A percentile compares a stretch with the other conserved stretches of the same genome.
Conservation (phyloP, 139 green algal genomes). For the Chlamydomonas urium region DNA sequence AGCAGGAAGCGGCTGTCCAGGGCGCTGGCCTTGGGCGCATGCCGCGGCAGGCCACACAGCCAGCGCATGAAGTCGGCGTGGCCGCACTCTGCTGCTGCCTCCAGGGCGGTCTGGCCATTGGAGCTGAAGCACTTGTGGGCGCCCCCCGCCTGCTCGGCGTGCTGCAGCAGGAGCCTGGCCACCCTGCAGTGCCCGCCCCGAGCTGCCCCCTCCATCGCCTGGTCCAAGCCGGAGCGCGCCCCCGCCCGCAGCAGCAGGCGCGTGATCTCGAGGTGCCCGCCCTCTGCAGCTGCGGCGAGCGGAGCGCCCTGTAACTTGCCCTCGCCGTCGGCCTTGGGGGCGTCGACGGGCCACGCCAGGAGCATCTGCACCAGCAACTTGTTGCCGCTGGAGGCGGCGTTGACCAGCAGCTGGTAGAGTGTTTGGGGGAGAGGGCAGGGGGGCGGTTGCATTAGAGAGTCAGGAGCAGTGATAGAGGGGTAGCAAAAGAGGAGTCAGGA, state of each 20-base stretch:
- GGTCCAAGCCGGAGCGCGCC: neutral
- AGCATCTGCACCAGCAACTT: neutral
- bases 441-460: too few relatives aligned
- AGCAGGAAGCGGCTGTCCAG: too few relatives aligned
- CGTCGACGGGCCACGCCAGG: neutral
- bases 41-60: too few relatives aligned
- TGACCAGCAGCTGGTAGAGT: neutral
- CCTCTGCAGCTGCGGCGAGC: neutral
- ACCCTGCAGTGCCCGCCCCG: neutral
- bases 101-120: too few relatives aligned
- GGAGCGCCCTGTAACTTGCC: neutral
- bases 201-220: neutral
- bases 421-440: too few relatives aligned
- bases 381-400: neutral
- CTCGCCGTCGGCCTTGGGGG: neutral
- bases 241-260: neutral
- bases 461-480: too few relatives aligned
- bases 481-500: too few relatives aligned
- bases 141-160: too few relatives aligned
- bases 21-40: too few relatives aligned
- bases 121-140: too few relatives aligned
- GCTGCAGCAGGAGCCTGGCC: neutral
- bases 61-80: too few relatives aligned
- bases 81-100: too few relatives aligned
- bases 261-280: neutral